Percentiles rank a stretch among this genome's conserved stretches.
Evolutionary conservation across 768 basidiomycete genomes (phyloP).

Genomic region (Leucocoprinus leucothites): DNA sequence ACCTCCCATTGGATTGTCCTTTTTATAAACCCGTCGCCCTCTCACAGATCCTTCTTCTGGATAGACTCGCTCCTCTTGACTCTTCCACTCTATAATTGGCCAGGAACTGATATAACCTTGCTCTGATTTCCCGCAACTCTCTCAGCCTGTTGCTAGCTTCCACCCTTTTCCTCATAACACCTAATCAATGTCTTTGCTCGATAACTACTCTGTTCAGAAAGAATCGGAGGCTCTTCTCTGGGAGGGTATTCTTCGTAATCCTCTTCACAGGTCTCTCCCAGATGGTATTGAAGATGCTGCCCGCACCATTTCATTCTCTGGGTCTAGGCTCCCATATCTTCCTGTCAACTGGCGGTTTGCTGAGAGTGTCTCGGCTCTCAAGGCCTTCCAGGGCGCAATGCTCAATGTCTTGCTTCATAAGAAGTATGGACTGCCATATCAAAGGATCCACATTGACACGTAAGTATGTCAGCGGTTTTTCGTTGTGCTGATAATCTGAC

Average conservation of each 20-base stretch:
- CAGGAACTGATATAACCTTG: too few species aligned
- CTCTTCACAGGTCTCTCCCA: constrained; percentile 12
- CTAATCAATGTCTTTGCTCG: not conserved
- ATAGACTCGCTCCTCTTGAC: too few species aligned
- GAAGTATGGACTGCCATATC: constrained; percentile 20
- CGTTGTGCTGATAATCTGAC: not conserved
- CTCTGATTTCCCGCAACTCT: too few species aligned
- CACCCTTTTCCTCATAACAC: too few species aligned
- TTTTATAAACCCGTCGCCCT: too few species aligned
- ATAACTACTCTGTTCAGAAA: constrained; percentile 12
- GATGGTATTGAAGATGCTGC: constrained; percentile 16
- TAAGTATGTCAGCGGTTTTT: constrained; percentile 7
- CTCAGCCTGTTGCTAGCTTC: too few species aligned
- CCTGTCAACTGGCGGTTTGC: constrained; percentile 25
- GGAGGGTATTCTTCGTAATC: constrained; percentile 16
- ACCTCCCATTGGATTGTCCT: too few species aligned
- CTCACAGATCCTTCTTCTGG: too few species aligned
- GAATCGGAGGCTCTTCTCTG: constrained; percentile 11
- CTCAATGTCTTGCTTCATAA: constrained; percentile 21
- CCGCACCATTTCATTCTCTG: constrained; percentile 15
- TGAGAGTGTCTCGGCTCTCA: constrained; percentile 25
- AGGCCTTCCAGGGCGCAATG: constrained; percentile 25
- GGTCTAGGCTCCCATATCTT: constrained; percentile 13
- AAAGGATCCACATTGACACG: constrained; percentile 23
- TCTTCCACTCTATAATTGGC: too few species aligned